Evolutionary conservation across 345 rosid species (phyloP).

Genomic region (Citrus medica): DNA sequence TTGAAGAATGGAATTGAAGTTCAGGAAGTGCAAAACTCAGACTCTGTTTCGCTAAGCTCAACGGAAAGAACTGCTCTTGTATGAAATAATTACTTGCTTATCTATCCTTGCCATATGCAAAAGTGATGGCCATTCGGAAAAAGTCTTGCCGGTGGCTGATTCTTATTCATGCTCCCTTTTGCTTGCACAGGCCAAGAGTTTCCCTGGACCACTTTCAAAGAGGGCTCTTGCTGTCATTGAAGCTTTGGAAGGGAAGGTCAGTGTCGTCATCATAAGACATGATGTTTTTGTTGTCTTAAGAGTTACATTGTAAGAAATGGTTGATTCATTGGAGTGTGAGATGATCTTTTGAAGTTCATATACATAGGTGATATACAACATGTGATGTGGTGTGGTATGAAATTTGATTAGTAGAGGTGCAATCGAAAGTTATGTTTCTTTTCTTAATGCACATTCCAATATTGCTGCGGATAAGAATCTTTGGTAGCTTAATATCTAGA

Average conservation of each 20-base stretch:
- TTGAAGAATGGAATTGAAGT: conserved; percentile 73
- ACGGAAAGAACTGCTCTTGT: conserved; percentile 73
- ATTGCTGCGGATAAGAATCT: background rate
- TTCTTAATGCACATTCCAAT: background rate
- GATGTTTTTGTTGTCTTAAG: background rate
- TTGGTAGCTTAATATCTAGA: background rate
- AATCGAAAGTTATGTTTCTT: background rate
- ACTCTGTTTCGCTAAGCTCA: conserved; percentile 41
- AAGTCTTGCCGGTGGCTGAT: background rate
- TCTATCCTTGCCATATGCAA: background rate
- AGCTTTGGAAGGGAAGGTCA: conserved; percentile 94
- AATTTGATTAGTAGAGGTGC: background rate
- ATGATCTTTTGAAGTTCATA: background rate
- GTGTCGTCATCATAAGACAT: conserved; percentile 11
- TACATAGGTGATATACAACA: background rate
- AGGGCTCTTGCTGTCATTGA: conserved; percentile 69
- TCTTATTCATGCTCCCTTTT: conserved; percentile 9
- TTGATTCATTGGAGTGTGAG: background rate
- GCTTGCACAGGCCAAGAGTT: conserved; percentile 68
- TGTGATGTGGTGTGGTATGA: background rate
- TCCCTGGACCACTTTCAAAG: conserved; percentile 63
- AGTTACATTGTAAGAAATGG: background rate
- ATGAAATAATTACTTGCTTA: conserved; percentile 25
- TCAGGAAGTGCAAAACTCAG: conserved; percentile 55
- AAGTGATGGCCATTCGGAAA: background rate